Evolutionary conservation across 176 grass and related monocot genomes (phyloP), one percentile per base, ranked within the genome.

Genomic region (Ensete ventricosum): DNA sequence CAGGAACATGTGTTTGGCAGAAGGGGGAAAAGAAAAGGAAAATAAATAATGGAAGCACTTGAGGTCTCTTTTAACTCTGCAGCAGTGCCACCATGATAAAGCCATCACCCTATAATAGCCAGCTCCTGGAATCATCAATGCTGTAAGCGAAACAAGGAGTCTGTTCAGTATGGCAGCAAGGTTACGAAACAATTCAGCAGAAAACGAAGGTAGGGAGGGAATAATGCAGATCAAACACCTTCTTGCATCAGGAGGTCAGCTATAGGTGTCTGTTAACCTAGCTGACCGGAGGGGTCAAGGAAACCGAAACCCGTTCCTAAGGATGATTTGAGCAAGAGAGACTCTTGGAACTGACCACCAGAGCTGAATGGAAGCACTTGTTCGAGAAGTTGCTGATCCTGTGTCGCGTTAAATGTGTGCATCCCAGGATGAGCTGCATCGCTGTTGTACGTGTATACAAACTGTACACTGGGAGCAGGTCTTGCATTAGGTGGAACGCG

Each of bases 331-430:
- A 50, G 14, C 48, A 21, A n/a, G 11, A 10, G 48, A 21, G 25
- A 81, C 73, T 85, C 79, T 53, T 82, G 80, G 20, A 86, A 78
- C 13, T 74, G 79, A 23, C 52, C 65, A 55, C 53, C 53, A 27
- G 64, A 52, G 57, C 52, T 62, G 76, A 85, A 73, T 8, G 74
- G 67, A 1, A 73, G 57, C 19, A 34, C n/a, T 19, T 55, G 14
- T 10, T 34, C 19, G 13, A 73, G 23, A 69, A 72, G 64, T 11
- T 85, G 78, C 9, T 74, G 57, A 24, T 71, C 73, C 8, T 77
- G 69, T 78, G 79, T 78, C 24, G 59, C 34, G 16, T 57, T 52
- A 49, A 49, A 49, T 53, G 21, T 9, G 50, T 64, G 22, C 14
- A 60, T 52, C 11, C 16, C 22, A 55, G 74, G 76, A 57, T n/a